phyloP scores from a whole-genome alignment of 192 early-diverging fungal species.

The Coemansia sp. region DNA sequence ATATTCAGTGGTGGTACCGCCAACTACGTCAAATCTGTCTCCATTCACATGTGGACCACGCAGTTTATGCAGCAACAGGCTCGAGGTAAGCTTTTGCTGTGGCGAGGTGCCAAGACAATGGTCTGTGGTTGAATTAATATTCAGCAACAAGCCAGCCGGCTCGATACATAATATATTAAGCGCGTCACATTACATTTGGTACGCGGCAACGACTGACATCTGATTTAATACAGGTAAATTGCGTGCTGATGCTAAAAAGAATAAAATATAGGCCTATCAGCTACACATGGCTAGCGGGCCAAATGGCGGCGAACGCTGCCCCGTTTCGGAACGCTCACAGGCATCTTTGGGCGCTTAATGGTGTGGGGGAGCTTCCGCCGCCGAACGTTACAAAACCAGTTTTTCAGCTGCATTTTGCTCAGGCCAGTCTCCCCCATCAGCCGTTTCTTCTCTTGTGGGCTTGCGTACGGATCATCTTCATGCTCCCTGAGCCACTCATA shows the following conservation, averaged over 20 bases:
- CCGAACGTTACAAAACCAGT: conserved; percentile 49
- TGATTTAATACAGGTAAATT: too few species aligned
- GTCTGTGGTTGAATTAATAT: neutral
- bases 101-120: neutral
- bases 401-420: conserved; percentile 47
- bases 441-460: conserved; percentile 17
- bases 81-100: neutral
- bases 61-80: neutral
- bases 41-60: conserved; percentile 5
- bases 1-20: too few species aligned
- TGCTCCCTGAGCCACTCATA: conserved; percentile 19
- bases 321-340: neutral
- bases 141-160: neutral
- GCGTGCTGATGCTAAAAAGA: neutral
- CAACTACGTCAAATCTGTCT: neutral
- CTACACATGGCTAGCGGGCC: too few species aligned
- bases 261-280: too few species aligned
- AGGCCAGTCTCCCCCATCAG: conserved; percentile 34
- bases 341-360: conserved; percentile 6
- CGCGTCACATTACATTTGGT: too few species aligned
- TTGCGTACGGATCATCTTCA: conserved; percentile 26
- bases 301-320: too few species aligned
- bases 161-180: conserved; percentile 2
- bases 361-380: conserved; percentile 24
- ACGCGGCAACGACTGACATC: too few species aligned